A percentile compares a stretch with the other conserved stretches of the same genome.
These are phyloP conservation scores for Capronia epimyces DNA, from an alignment of 2,329 filamentous ascomycete species.

Conservation along the genomic window DNA sequence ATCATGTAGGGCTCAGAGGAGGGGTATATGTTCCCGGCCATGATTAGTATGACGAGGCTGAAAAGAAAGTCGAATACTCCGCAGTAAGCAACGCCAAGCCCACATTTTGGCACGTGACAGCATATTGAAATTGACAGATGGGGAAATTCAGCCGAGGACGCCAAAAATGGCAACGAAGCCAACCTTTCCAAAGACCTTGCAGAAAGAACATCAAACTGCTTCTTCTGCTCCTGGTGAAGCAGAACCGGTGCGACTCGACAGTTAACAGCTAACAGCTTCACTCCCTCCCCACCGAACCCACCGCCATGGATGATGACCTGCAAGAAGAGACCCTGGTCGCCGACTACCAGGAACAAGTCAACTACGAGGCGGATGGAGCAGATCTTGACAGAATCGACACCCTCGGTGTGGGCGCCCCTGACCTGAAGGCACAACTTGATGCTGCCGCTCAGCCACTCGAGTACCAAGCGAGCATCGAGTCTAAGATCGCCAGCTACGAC, in stretches of 20 bases:
- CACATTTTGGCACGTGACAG: neutral
- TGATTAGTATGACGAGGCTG: neutral
- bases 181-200: too few relatives aligned
- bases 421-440: slow-evolving; percentile 85
- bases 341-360: slow-evolving; percentile 93
- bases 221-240: neutral
- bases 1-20: too few relatives aligned
- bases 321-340: slow-evolving; percentile 94
- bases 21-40: neutral
- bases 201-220: neutral
- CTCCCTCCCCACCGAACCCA: slow-evolving; percentile 10
- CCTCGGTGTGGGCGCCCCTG: slow-evolving; percentile 67
- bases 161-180: too few relatives aligned
- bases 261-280: neutral
- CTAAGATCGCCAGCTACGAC: slow-evolving; percentile 98
- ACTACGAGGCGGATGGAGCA: slow-evolving; percentile 75
- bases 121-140: neutral
- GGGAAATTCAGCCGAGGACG: neutral
- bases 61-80: neutral
- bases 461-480: slow-evolving; percentile 90
- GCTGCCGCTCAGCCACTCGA: slow-evolving; percentile 92
- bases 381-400: slow-evolving; percentile 72
- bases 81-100: neutral
- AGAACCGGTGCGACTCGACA: neutral
- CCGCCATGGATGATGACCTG: slow-evolving; percentile 70